Conservation (phyloP, 495 filamentous ascomycete species). For the Aspergillus nanangensis region DNA sequence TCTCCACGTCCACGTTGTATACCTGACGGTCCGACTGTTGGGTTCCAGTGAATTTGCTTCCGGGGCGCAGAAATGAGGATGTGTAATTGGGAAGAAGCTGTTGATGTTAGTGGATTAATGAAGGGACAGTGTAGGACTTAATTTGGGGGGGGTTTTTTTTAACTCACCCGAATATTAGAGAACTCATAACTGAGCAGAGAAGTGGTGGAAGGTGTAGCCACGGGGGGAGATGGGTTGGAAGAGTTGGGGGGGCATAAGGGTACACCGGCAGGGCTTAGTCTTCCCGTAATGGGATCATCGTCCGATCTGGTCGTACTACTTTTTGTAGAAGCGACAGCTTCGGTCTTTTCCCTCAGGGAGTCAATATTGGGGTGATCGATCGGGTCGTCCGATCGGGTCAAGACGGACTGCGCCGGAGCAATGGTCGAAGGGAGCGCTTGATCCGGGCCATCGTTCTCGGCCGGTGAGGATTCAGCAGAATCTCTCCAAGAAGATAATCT, state of each 20-base stretch:
- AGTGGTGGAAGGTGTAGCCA: slow-evolving; percentile 30
- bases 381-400: slow-evolving; percentile 32
- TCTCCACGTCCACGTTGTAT: slow-evolving; percentile 94
- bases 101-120: slow-evolving; percentile 12
- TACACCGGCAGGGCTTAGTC: slow-evolving; percentile 32
- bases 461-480: slow-evolving; percentile 19
- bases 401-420: slow-evolving; percentile 22
- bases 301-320: slow-evolving; percentile 29
- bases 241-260: slow-evolving; percentile 22
- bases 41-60: slow-evolving; percentile 83
- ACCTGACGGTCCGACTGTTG: slow-evolving; percentile 87
- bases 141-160: not conserved
- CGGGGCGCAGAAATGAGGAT: slow-evolving; percentile 81
- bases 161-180: slow-evolving; percentile 60
- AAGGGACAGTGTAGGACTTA: too few species aligned
- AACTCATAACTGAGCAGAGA: slow-evolving; percentile 60
- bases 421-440: slow-evolving; percentile 26
- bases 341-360: slow-evolving; percentile 23
- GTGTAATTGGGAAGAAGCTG: slow-evolving; percentile 50
- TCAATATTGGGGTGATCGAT: slow-evolving; percentile 23
- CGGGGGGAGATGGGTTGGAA: slow-evolving; percentile 22
- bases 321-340: slow-evolving; percentile 14
- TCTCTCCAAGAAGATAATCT: slow-evolving; percentile 39
- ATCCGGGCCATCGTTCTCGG: slow-evolving; percentile 22
- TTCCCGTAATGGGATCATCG: slow-evolving; percentile 28